Base-by-base conservation (phyloP, 495 filamentous ascomycete species). In the Penicillium pancosmium region DNA sequence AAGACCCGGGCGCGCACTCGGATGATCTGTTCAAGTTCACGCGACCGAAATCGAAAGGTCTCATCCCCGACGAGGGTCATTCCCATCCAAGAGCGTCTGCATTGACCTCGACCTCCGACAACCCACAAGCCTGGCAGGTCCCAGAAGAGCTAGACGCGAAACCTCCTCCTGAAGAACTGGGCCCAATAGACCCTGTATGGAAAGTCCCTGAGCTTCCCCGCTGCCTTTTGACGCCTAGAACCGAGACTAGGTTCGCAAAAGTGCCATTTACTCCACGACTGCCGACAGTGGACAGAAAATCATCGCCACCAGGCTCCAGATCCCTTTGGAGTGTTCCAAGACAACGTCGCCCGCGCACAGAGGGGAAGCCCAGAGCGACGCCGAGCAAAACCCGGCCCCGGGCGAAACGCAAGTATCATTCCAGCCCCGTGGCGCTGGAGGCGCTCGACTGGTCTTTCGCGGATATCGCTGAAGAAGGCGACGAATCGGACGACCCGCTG, bases 401-500 rank as follows among this genome's bases (percentile, higher is more conserved):
- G 43, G 54, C 62, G 54, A 72, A 70, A 53, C 69, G 60, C 9
- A 76, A 68, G 44, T 52, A 62, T 40, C 65, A 69, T 52, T 75
- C 72, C 9, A 78, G 73, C 56, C 74, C 74, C 23, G 60, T 69
- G n/a, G 63, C 65, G 34, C 67, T 59, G 48, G 76, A 80, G n/a
- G 63, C 65, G 34, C 69, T 60, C 50, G 76, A 80, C 68, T 80
- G 76, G 77, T 78, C 72, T 34, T 80, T 80, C 60, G 72, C 76
- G 40, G 57, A 69, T 33, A 60, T 66, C 7, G 64, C 68, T 31
- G 74, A 77, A 47, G 74, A 77, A 44, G 69, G 67, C 47, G 72
- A 69, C 53, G 77, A 80, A 59, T 80, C 78, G 47, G 78, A 80
- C 62, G 78, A 80, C 59, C 78, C 78, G 38, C 67, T 80, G 46